phyloP scores from a whole-genome alignment of 148 eudicot genomes.

The Cornus florida region DNA sequence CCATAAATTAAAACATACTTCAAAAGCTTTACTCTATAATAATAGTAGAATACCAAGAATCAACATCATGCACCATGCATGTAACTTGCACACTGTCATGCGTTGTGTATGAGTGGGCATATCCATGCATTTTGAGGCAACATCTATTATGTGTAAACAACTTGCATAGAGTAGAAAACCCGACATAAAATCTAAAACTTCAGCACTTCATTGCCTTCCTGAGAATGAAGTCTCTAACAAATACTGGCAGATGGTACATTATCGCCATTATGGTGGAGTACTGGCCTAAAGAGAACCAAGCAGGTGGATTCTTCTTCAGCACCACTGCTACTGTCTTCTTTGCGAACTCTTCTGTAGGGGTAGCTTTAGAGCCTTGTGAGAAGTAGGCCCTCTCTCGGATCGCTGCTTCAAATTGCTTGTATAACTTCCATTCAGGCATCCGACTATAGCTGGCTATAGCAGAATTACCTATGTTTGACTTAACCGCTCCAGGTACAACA shows the following conservation, averaged over 20 bases:
- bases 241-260: conserved; percentile 61
- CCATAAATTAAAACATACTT: too few species aligned
- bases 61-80: too few species aligned
- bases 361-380: conserved; percentile 62
- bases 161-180: too few species aligned
- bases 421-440: conserved; percentile 85
- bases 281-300: conserved; percentile 77
- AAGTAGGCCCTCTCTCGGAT: conserved; percentile 64
- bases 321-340: conserved; percentile 61
- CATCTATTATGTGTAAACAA: too few species aligned
- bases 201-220: conserved; percentile 48
- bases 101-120: too few species aligned
- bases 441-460: conserved; percentile 43
- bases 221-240: conserved; percentile 59
- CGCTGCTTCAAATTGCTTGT: conserved; percentile 61
- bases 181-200: not conserved
- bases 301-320: conserved; percentile 58
- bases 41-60: too few species aligned
- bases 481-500: conserved; percentile 79
- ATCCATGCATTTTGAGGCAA: too few species aligned
- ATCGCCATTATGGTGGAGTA: conserved; percentile 53
- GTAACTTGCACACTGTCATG: too few species aligned
- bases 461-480: conserved; percentile 66
- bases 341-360: conserved; percentile 81
- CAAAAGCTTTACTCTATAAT: too few species aligned